phyloP scores from a whole-genome alignment of 1,139 yeast species.

The Taphrina pruni region DNA sequence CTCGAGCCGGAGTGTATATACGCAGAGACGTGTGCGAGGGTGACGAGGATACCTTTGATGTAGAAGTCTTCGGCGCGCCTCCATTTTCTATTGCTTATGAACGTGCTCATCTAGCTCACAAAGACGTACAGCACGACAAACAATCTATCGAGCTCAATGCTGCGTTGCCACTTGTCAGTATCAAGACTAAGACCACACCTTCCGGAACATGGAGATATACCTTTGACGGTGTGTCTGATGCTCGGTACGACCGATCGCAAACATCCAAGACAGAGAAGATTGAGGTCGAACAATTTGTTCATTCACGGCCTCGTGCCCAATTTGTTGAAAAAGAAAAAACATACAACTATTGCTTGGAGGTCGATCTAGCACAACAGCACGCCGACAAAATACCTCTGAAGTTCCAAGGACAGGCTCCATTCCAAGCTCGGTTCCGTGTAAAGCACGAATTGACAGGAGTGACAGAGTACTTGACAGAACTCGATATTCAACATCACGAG shows the following conservation, averaged over 20 bases:
- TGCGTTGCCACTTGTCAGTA: constrained; percentile 59
- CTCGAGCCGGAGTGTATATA: constrained; percentile 49
- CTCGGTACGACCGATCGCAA: constrained; percentile 60
- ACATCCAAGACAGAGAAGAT: constrained; percentile 55
- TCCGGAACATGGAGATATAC: constrained; percentile 68
- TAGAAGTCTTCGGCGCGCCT: constrained; percentile 62
- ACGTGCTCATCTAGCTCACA: constrained; percentile 38
- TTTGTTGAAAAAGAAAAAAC: constrained; percentile 60
- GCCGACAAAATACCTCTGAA: constrained; percentile 58
- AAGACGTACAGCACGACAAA: constrained; percentile 54
- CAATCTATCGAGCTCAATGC: constrained; percentile 56
- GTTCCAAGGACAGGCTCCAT: constrained; percentile 63
- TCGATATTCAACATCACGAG: constrained; percentile 52
- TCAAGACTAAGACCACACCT: constrained; percentile 52
- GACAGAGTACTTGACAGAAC: constrained; percentile 53
- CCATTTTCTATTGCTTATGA: constrained; percentile 79
- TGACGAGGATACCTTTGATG: constrained; percentile 59
- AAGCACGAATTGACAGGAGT: constrained; percentile 62
- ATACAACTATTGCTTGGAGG: constrained; percentile 60
- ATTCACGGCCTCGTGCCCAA: constrained; percentile 63
- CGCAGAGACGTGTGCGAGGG: constrained; percentile 58
- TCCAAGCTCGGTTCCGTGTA: constrained; percentile 60
- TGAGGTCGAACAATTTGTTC: constrained; percentile 64
- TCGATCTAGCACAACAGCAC: constrained; percentile 48
- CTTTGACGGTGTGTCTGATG: constrained; percentile 70